phyloP scores from a whole-genome alignment of 2,329 filamentous ascomycete genomes.

The Parascedosporium putredinis region DNA sequence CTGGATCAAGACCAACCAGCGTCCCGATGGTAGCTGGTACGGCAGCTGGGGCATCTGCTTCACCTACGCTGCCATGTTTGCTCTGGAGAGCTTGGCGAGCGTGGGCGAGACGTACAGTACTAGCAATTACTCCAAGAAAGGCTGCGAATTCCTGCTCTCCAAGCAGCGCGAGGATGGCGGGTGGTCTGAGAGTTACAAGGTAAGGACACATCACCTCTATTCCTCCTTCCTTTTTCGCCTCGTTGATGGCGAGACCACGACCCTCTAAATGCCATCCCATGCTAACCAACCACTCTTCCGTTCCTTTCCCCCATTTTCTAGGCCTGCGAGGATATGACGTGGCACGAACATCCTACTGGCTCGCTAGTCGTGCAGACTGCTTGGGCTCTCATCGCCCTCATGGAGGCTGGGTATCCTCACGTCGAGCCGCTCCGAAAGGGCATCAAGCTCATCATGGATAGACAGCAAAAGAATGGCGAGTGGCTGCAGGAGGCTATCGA shows the following conservation, averaged over 20 bases:
- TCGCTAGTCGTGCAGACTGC: slow-evolving; percentile 92
- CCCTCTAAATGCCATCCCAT: too few relatives aligned
- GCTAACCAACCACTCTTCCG: slow-evolving; percentile 13
- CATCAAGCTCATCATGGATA: slow-evolving; percentile 69
- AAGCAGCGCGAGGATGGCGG: slow-evolving; percentile 84
- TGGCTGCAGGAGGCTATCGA: slow-evolving; percentile 95
- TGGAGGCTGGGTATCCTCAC: slow-evolving; percentile 76
- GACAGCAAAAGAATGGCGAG: slow-evolving; percentile 82
- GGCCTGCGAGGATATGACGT: slow-evolving; percentile 68
- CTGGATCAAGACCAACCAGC: slow-evolving; percentile 75
- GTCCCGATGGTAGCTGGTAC: slow-evolving; percentile 86
- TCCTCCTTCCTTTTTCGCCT: too few relatives aligned
- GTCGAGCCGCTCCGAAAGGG: slow-evolving; percentile 61
- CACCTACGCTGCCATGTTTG: slow-evolving; percentile 95
- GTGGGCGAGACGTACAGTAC: slow-evolving; percentile 74
- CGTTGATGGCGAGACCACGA: too few relatives aligned
- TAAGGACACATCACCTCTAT: too few relatives aligned
- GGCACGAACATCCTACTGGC: slow-evolving; percentile 60
- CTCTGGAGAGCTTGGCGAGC: slow-evolving; percentile 71
- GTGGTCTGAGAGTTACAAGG: slow-evolving; percentile 90
- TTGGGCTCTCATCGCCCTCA: slow-evolving; percentile 74
- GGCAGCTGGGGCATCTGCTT: slow-evolving; percentile 98
- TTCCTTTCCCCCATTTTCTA: slow-evolving; percentile 19
- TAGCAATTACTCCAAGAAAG: slow-evolving; percentile 58
- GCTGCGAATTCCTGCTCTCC: slow-evolving; percentile 75